Percentiles rank a stretch among this genome's conserved stretches.
phyloP scores from a whole-genome alignment of 116 monocot species.

The Papilionanthe hybrid region DNA sequence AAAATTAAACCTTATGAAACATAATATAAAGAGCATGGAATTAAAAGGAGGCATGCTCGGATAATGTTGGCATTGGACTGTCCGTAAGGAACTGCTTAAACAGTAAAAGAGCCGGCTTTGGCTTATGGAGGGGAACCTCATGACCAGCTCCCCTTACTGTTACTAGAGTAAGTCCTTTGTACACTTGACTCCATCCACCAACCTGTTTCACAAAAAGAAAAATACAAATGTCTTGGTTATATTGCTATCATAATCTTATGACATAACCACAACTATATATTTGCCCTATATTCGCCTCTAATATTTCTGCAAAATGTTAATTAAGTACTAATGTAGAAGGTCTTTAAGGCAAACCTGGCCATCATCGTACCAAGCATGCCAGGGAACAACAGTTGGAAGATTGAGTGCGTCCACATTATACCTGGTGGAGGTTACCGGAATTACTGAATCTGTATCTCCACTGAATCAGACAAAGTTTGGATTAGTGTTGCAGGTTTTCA shows the following conservation, averaged over 20 bases:
- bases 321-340: neutral
- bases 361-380: conserved; percentile 91
- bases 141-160: conserved; percentile 95
- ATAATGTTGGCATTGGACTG: conserved; percentile 58
- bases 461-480: conserved; percentile 28
- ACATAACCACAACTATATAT: neutral
- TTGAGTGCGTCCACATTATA: conserved; percentile 70
- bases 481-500: neutral
- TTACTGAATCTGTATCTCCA: conserved; percentile 92
- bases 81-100: conserved; percentile 71
- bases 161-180: conserved; percentile 81
- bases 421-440: conserved; percentile 82
- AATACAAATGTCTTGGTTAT: neutral
- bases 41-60: conserved; percentile 25
- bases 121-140: conserved; percentile 86
- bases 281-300: neutral
- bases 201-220: conserved; percentile 53
- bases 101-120: conserved; percentile 60
- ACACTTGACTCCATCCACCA: conserved; percentile 94
- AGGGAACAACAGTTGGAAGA: conserved; percentile 72
- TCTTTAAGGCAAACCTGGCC: conserved; percentile 55
- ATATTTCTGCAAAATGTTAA: neutral
- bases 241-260: neutral
- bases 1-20: too few relatives aligned
- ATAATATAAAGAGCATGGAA: neutral